Evolutionary conservation across 805 yeast species (phyloP), one percentile per base, ranked within the genome.

Genomic region (Vanderwaltozyma yarrowii): DNA sequence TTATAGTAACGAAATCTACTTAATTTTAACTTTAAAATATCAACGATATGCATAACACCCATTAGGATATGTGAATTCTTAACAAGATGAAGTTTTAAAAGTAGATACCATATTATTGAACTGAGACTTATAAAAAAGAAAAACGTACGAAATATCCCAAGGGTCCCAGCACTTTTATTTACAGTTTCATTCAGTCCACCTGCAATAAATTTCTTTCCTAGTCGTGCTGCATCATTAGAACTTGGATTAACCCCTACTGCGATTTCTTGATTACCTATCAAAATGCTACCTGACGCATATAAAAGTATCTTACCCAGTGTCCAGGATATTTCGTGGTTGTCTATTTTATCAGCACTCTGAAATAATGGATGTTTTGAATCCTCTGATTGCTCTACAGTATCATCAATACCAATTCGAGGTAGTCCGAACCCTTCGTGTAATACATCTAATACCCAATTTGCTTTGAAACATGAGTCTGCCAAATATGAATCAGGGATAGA

Each of bases 251-350:
- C 43, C 5, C 64, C 65, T 3, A 57, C 56, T 3, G 34, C 30
- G 3, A 20, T 30, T 15, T 36, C 41, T 2, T 32, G 27, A n/a
- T 36, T 19, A 11, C 51, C 52, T 4, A 42, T 39, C 8, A 35
- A 24, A 6, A 84, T 68, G 45, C 76, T 78, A 13, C 88, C 74
- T 0, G 94, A 77, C 0, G 95, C 96, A 56, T 78, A 84, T 11
- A 89, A 58, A 4, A 92, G 56, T 20, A 88, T 86, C 51, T 82
- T 80, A 5, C 98, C 99, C 26, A 92, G 57, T 0, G 97, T 89
- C 99, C 99, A 92, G 0, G 96, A 82, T 14, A 92, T 65, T 47
- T 92, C 98, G 4, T 77, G 74, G 2, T 94, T 96, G 42, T 84
- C 72, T 24, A 92, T 75, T 14, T 78, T 70, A 39, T 80, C 78